Base-by-base conservation (phyloP, 169 alveolate species). In the Eimeria tenella region DNA sequence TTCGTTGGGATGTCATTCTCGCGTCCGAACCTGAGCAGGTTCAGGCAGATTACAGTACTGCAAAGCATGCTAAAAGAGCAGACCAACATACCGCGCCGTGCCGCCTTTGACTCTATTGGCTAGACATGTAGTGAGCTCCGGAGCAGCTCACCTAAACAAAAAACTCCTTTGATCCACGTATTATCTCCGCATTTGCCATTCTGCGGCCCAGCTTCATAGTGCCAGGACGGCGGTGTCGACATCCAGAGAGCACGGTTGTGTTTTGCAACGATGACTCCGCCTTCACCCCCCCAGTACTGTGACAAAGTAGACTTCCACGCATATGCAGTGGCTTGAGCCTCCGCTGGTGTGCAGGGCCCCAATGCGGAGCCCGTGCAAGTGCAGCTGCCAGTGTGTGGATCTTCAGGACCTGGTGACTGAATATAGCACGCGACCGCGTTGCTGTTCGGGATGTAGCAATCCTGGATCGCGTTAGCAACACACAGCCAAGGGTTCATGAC, bases 221-320 rank as follows among this genome's bases (percentile, higher is more conserved):
- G 90, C 90, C 90, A 82, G 7, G 90, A 58, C 11, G 77, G 58
- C 68, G 73, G 56, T 1, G 90, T 8, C 19, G 60, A 3, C 15
- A 74, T 73, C 90, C 90, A 82, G 58, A 82, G 62, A 13, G 90
- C 90, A 74, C 90, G 90, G 75, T 58, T 58, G 75, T 82, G 9
- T 5, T 60, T 82, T 49, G 90, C 90, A 73, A 82, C 13, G 58
- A 82, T 82, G 90, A 82, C 90, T 25, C 90, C 90, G 77, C 21
- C 49, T 21, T 55, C 31, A 2, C 75, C 90, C 4, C 42, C 65
- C 55, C 53, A 58, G 49, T 56, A 82, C 77, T 82, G 90, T 23
- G 75, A 11, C 10, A 82, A 31, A 58, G 23, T 82, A 19, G 60
- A 5, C 49, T 82, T 31, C 90, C 90, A 82, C 19, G 65, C 73